phyloP scores from a whole-genome alignment of 176 grass and related monocot genomes.

The bread wheat (Triticum aestivum) region DNA sequence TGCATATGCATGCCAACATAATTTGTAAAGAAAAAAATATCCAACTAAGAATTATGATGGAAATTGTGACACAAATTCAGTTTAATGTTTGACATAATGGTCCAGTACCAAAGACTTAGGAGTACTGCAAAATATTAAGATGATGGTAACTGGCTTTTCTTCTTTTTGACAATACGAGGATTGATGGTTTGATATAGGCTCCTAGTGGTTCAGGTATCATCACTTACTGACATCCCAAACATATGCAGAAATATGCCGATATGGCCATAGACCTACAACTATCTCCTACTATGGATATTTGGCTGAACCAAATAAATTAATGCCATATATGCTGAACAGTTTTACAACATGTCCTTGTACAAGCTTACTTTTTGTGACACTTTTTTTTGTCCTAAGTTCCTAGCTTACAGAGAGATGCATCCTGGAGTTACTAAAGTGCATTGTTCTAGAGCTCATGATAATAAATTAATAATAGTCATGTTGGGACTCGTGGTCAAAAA shows the following conservation, averaged over 20 bases:
- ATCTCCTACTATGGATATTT: neutral
- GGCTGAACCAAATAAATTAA: neutral
- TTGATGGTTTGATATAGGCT: slow-evolving; percentile 1
- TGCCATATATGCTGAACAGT: neutral
- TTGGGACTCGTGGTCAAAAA: neutral
- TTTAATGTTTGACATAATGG: neutral
- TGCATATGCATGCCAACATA: neutral
- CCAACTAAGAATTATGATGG: neutral
- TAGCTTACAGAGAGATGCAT: neutral
- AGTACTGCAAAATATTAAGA: neutral
- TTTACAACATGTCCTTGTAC: neutral
- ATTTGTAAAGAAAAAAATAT: neutral
- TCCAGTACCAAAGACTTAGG: neutral
- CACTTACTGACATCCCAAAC: neutral
- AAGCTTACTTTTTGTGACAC: neutral
- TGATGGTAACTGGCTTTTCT: neutral
- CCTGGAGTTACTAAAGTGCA: neutral
- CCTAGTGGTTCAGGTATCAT: neutral
- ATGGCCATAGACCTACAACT: neutral
- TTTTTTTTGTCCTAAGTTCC: neutral
- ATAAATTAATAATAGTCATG: neutral
- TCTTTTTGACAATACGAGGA: neutral
- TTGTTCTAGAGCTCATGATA: slow-evolving; percentile 5
- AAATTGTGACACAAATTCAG: neutral
- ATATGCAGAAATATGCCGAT: neutral